These are phyloP conservation scores for Yarrowia yakushimensis DNA, from an alignment of 805 yeast species.

Conservation along the genomic window DNA sequence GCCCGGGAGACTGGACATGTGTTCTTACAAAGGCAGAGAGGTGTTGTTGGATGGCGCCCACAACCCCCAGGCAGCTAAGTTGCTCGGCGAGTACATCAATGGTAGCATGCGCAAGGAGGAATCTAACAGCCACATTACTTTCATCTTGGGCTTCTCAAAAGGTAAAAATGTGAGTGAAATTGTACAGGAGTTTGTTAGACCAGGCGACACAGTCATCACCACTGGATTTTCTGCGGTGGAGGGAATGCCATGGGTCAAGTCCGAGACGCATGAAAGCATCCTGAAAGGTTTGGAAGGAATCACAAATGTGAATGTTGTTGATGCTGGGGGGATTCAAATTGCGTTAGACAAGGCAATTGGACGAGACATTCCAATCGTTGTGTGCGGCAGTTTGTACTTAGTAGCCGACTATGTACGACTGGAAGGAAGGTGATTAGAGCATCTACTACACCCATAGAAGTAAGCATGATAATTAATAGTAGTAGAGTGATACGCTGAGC, in stretches of 20 bases:
- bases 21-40: slow-evolving; percentile 33
- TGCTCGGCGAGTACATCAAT: slow-evolving; percentile 55
- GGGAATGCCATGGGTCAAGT: slow-evolving; percentile 90
- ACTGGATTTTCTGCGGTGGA: slow-evolving; percentile 68
- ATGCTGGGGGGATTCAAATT: background rate
- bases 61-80: slow-evolving; percentile 79
- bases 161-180: slow-evolving; percentile 62
- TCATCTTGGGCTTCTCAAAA: slow-evolving; percentile 69
- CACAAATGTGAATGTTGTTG: background rate
- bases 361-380: slow-evolving; percentile 39
- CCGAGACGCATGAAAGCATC: slow-evolving; percentile 32
- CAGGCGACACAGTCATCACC: slow-evolving; percentile 55
- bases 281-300: slow-evolving; percentile 27
- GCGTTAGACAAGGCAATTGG: slow-evolving; percentile 31
- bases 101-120: slow-evolving; percentile 33
- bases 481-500: no score
- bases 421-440: background rate
- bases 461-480: background rate
- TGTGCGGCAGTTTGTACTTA: slow-evolving; percentile 70
- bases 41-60: slow-evolving; percentile 89
- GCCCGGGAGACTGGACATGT: slow-evolving; percentile 82
- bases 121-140: slow-evolving; percentile 40
- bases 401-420: slow-evolving; percentile 49
- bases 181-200: slow-evolving; percentile 48
- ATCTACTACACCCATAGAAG: background rate